Conservation (phyloP, 352 stramenopile genomes). For the Aphanomyces cochlioides region DNA sequence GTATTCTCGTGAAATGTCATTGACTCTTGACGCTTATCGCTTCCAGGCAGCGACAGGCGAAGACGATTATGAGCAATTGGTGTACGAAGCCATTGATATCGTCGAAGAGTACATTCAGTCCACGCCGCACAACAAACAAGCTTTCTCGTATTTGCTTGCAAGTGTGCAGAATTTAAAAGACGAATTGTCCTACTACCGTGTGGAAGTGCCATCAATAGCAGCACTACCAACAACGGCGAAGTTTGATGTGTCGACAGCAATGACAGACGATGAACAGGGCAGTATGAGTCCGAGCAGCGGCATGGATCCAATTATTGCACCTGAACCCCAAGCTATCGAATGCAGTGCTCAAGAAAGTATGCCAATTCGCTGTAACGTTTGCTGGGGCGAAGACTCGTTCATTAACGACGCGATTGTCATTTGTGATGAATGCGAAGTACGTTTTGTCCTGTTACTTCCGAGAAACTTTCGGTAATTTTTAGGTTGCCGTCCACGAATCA, state of each 20-base stretch:
- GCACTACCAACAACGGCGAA: neutral
- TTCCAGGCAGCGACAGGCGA: neutral
- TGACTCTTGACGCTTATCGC: neutral
- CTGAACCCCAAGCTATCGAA: neutral
- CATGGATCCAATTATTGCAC: neutral
- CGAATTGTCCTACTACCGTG: slow-evolving; percentile 1
- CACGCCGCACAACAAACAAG: neutral
- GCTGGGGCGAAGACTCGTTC: slow-evolving; percentile 55
- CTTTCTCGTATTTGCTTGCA: slow-evolving; percentile 16
- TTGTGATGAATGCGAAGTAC: slow-evolving; percentile 65
- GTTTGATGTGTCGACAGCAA: neutral
- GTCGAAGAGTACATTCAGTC: slow-evolving; percentile 21
- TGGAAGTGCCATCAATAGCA: neutral
- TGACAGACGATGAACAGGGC: slow-evolving; percentile 12
- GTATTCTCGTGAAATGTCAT: neutral
- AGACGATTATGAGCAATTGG: neutral
- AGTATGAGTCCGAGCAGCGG: slow-evolving; percentile 12
- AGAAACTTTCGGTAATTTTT: neutral
- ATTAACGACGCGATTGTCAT: slow-evolving; percentile 76
- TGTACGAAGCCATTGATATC: slow-evolving; percentile 13
- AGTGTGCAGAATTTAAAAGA: slow-evolving; percentile 10
- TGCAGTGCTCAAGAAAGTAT: neutral
- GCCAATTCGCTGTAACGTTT: slow-evolving; percentile 53
- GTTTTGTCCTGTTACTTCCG: neutral
- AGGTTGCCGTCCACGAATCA: slow-evolving; percentile 63